These are phyloP conservation scores for Psilocybe tampanensis DNA, from an alignment of 768 basidiomycete species.

Conservation along the genomic window DNA sequence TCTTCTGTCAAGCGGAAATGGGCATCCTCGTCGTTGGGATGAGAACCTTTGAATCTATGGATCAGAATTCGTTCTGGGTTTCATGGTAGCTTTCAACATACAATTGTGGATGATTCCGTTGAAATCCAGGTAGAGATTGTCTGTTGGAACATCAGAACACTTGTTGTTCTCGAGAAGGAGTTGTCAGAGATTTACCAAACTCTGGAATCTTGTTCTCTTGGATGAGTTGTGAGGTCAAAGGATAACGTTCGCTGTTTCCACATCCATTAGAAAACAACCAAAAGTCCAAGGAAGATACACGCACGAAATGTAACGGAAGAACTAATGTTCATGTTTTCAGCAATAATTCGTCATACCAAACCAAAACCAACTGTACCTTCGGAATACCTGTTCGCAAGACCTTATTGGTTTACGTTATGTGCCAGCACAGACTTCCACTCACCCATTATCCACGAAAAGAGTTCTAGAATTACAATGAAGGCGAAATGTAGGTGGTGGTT, in stretches of 20 bases:
- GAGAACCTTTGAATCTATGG: slow-evolving; percentile 58
- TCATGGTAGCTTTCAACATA: slow-evolving; percentile 23
- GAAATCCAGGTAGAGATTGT: slow-evolving; percentile 93
- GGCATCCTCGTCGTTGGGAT: slow-evolving; percentile 95
- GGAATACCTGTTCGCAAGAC: slow-evolving; percentile 44
- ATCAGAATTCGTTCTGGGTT: background rate
- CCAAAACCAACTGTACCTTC: slow-evolving; percentile 46
- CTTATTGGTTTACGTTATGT: background rate
- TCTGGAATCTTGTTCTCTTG: slow-evolving; percentile 99
- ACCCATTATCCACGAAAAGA: slow-evolving; percentile 24
- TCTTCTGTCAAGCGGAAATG: slow-evolving; percentile 96
- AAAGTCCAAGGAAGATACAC: slow-evolving; percentile 27
- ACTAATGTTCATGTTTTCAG: slow-evolving; percentile 48
- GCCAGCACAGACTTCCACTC: slow-evolving; percentile 2
- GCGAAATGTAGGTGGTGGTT: slow-evolving; percentile 17
- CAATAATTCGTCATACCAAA: background rate
- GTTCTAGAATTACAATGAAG: background rate
- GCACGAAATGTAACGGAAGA: slow-evolving; percentile 95
- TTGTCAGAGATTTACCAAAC: slow-evolving; percentile 65
- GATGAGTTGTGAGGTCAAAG: slow-evolving; percentile 96
- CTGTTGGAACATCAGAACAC: slow-evolving; percentile 36
- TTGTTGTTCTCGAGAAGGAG: background rate
- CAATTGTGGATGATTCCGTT: slow-evolving; percentile 93
- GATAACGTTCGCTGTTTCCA: slow-evolving; percentile 84
- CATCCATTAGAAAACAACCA: background rate